Evolutionary conservation across 2,329 filamentous ascomycete species (phyloP).

Genomic region (Monilinia aucupariae): DNA sequence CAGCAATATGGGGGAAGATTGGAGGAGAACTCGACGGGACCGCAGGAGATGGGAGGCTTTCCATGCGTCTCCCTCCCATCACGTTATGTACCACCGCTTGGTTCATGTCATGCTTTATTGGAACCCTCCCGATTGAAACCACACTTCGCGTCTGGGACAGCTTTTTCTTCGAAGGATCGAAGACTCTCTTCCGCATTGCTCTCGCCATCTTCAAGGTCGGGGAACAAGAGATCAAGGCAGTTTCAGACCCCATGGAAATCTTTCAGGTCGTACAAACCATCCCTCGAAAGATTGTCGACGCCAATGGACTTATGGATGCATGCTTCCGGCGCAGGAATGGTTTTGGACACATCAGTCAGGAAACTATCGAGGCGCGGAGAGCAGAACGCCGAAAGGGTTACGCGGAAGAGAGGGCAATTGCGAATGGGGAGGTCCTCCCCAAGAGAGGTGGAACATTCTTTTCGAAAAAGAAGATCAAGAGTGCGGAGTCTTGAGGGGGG

Average conservation of each 20-base stretch:
- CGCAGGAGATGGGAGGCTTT: slow-evolving; percentile 31
- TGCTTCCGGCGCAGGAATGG: slow-evolving; percentile 77
- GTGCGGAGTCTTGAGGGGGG: background rate
- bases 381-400: slow-evolving; percentile 55
- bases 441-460: slow-evolving; percentile 15
- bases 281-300: slow-evolving; percentile 74
- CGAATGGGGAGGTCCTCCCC: slow-evolving; percentile 16
- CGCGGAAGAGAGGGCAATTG: slow-evolving; percentile 33
- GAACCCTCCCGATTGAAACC: slow-evolving; percentile 84
- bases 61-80: slow-evolving; percentile 70
- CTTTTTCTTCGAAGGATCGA: slow-evolving; percentile 92
- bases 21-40: slow-evolving; percentile 63
- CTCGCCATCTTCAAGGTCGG: slow-evolving; percentile 87
- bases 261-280: slow-evolving; percentile 90
- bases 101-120: slow-evolving; percentile 98
- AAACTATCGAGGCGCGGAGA: slow-evolving; percentile 70
- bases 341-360: slow-evolving; percentile 76
- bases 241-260: slow-evolving; percentile 87
- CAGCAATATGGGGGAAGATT: slow-evolving; percentile 81
- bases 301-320: slow-evolving; percentile 73
- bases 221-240: slow-evolving; percentile 71
- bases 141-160: slow-evolving; percentile 92
- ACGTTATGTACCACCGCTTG: slow-evolving; percentile 90
- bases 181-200: slow-evolving; percentile 87
- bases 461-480: slow-evolving; percentile 9